Evolutionary conservation across 1,284 basidiomycete species (phyloP), one percentile per base, ranked within the genome.

Genomic region (Cryptococcus neoformans): DNA sequence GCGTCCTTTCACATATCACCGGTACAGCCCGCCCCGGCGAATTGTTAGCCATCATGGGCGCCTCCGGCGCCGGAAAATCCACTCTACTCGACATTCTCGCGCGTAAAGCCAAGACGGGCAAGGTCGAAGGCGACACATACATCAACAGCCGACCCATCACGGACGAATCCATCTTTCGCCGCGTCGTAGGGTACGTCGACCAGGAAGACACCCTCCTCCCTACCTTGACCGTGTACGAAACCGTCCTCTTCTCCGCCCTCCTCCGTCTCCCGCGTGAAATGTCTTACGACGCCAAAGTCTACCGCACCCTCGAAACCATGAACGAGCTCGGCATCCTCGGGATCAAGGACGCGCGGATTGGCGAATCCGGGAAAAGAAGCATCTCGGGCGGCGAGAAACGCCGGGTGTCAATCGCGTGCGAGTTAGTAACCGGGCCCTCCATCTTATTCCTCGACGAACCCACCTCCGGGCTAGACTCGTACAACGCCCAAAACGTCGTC

Each of bases 171-270:
- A 85, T 88, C 68, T 97, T 92, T 81, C 87, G 87, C 70, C 84
- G 86, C 36, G 87, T 97, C 9, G 86, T 88, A 59, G 95, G 95
- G 38, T 99, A 90, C 67, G 95, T 99, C 52, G 95, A 99, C 74
- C 95, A 99, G 77, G 95, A 98, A 76, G 95, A 99, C 75, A 95
- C 93, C 6, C 80, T 99, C 54, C 93, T 99, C 87, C 85, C 88
- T 67, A 98, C 95, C 1, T 79, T 99, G 73, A 98, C 94, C 1
- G 95, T 98, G 10, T 98, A 97, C 74, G 95, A 99, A 81, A 97
- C 94, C 0, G 88, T 99, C 12, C 76, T 98, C 54, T 96, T 94
- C 72, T 94, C 91, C 49, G 95, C 95, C 9, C 74, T 98, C 51
- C 77, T 99, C 64, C 80, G 95, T 58, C 77, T 98, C 44, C 95